Evolutionary conservation across 2,329 filamentous ascomycete genomes (phyloP).

Genomic region (Aspergillus nomiae): DNA sequence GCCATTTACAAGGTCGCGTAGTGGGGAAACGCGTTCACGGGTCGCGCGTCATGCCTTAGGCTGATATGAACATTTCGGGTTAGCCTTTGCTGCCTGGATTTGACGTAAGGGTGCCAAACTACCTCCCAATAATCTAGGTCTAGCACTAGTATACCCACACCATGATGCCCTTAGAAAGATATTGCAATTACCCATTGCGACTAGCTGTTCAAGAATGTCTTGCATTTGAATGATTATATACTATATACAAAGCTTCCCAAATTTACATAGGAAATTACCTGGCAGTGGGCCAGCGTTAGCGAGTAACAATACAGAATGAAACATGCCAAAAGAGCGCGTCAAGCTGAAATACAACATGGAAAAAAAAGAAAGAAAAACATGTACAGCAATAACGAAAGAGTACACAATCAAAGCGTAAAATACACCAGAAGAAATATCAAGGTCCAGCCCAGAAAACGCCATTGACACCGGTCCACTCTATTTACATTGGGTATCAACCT

Average conservation of each 20-base stretch:
- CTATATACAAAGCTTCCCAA: slow-evolving; percentile 2
- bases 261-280: slow-evolving; percentile 12
- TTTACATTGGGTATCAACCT: slow-evolving; percentile 38
- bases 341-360: slow-evolving; percentile 9
- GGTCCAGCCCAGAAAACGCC: slow-evolving; percentile 26
- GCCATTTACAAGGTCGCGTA: slow-evolving; percentile 28
- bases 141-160: not conserved
- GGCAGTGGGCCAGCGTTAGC: not conserved
- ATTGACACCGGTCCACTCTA: slow-evolving; percentile 35
- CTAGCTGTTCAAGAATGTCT: not conserved
- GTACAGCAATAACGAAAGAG: slow-evolving; percentile 3
- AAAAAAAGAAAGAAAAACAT: slow-evolving; percentile 12
- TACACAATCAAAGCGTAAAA: slow-evolving; percentile 1
- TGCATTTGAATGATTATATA: not conserved
- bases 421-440: slow-evolving; percentile 11
- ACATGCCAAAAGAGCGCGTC: not conserved
- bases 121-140: not conserved
- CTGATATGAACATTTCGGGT: slow-evolving; percentile 34
- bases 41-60: slow-evolving; percentile 33
- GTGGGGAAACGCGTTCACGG: slow-evolving; percentile 31
- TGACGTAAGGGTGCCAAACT: slow-evolving; percentile 17
- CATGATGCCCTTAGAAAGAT: not conserved
- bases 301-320: slow-evolving; percentile 5
- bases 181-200: not conserved
- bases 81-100: slow-evolving; percentile 21